Base-by-base conservation (phyloP, 352 stramenopile genomes). In the Thalassiosira mediterranea region DNA sequence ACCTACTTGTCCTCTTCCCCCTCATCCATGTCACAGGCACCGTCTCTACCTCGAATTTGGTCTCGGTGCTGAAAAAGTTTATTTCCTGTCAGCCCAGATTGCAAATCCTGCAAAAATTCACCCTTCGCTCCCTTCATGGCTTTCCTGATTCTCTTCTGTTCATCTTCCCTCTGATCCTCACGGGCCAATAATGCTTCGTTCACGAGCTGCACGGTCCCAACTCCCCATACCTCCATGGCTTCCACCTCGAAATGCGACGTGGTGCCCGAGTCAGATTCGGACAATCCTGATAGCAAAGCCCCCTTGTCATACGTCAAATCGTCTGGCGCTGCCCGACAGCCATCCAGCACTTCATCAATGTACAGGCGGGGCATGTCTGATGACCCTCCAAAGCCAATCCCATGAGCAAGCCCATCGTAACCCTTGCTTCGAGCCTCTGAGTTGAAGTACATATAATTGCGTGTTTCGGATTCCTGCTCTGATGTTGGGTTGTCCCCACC, bases 401-500 rank as follows among this genome's bases (percentile, higher is more conserved):
- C 87, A 67, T 91, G 84, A 28, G 84, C 78, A 60, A 89, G 76
- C 49, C 77, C 68, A 69, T 92, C 87, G 62, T 89, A 92, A 37
- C 87, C 87, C 44, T 81, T 79, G 25, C 68, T 85, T 21, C 87
- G 63, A 26, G 84, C 73, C 62, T 82, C 77, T 0, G 81, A 79
- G 62, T 92, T 92, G 28, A 84, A 90, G 66, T 91, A 92, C 83
- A 90, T 90, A 53, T 79, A 92, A 57, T 90, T 90, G n/a, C n/a
- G n/a, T n/a, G n/a, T n/a, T n/a, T n/a, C n/a, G 34, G 38, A 60
- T 42, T 67, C 54, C 1, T 60, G 29, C 3, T 68, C 29, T n/a
- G n/a, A n/a, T n/a, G n/a, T n/a, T n/a, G n/a, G n/a, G n/a, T n/a
- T n/a, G n/a, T n/a, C n/a, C n/a, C n/a, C n/a, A n/a, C n/a, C n/a